A percentile compares a stretch with the other conserved stretches of the same genome.
Conservation (phyloP, 805 yeast genomes). For the Grigorovia yakushimaensis region DNA sequence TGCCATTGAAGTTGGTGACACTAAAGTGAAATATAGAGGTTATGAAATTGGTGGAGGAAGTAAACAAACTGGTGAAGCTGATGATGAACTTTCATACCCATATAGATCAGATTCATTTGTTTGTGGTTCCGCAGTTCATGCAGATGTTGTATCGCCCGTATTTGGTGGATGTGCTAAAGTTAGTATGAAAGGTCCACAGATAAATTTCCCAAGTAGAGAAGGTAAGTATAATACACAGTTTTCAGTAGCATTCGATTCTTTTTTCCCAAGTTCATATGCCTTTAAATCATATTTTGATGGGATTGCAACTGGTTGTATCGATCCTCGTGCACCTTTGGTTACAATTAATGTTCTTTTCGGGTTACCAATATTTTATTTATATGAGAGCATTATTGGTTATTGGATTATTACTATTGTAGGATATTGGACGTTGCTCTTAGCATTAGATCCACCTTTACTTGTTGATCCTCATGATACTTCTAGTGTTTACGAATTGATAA, state of each 20-base stretch:
- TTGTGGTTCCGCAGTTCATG: slow-evolving; percentile 84
- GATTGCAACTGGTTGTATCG: slow-evolving; percentile 47
- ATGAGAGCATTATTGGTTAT: slow-evolving; percentile 39
- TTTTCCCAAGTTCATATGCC: slow-evolving; percentile 64
- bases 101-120: slow-evolving; percentile 85
- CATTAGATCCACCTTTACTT: slow-evolving; percentile 69
- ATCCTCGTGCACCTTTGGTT: slow-evolving; percentile 53
- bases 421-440: slow-evolving; percentile 72
- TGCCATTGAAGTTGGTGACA: slow-evolving; percentile 62
- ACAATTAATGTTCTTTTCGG: slow-evolving; percentile 54
- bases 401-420: slow-evolving; percentile 59
- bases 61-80: slow-evolving; percentile 6
- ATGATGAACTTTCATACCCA: slow-evolving; percentile 39
- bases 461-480: slow-evolving; percentile 46
- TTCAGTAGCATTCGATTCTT: slow-evolving; percentile 50
- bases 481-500: slow-evolving; percentile 47
- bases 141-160: slow-evolving; percentile 64
- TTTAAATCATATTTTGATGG: slow-evolving; percentile 39
- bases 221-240: slow-evolving; percentile 45
- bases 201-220: slow-evolving; percentile 35
- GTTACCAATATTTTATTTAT: slow-evolving; percentile 46
- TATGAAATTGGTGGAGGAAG: slow-evolving; percentile 72
- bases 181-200: slow-evolving; percentile 45
- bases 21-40: slow-evolving; percentile 57
- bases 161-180: slow-evolving; percentile 73